Conservation (phyloP, 139 green algal species). For the Ettlia oleoabundans region DNA sequence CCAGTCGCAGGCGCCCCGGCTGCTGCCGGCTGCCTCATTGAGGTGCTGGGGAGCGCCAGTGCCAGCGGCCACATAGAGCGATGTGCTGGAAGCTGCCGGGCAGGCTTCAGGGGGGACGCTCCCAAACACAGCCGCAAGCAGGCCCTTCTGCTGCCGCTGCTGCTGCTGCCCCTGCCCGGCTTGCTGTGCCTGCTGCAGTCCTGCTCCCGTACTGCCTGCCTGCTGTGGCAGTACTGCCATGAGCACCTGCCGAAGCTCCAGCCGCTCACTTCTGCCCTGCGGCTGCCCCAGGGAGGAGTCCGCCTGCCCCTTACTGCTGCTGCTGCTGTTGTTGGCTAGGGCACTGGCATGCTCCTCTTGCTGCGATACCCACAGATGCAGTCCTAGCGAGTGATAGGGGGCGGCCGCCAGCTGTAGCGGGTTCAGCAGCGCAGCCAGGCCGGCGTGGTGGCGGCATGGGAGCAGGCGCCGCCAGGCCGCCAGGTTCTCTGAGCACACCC, state of each 20-base stretch:
- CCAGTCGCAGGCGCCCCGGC: too few species aligned
- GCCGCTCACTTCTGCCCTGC: background rate
- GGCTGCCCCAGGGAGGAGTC: too few species aligned
- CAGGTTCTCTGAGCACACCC: slow-evolving; percentile 91
- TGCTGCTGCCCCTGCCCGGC: background rate
- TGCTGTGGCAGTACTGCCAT: background rate
- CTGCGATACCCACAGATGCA: slow-evolving; percentile 30
- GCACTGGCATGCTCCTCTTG: background rate
- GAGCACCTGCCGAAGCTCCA: background rate
- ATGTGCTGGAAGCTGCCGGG: background rate
- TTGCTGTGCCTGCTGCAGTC: too few species aligned
- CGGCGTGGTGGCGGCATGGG: slow-evolving; percentile 76
- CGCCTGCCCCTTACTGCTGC: background rate
- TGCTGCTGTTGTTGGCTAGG: background rate
- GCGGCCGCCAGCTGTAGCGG: slow-evolving; percentile 61
- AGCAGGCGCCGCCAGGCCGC: slow-evolving; percentile 92
- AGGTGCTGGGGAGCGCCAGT: background rate
- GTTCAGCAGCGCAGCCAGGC: slow-evolving; percentile 65
- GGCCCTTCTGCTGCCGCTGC: background rate
- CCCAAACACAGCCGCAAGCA: slow-evolving; percentile 3
- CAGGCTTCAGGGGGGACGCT: background rate
- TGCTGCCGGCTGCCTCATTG: background rate
- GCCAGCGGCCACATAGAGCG: background rate
- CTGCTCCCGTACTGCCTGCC: background rate
- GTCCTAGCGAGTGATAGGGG: slow-evolving; percentile 62